Evolutionary conservation across 2,329 filamentous ascomycete genomes (phyloP).

Genomic region (Xylariaceae sp.): DNA sequence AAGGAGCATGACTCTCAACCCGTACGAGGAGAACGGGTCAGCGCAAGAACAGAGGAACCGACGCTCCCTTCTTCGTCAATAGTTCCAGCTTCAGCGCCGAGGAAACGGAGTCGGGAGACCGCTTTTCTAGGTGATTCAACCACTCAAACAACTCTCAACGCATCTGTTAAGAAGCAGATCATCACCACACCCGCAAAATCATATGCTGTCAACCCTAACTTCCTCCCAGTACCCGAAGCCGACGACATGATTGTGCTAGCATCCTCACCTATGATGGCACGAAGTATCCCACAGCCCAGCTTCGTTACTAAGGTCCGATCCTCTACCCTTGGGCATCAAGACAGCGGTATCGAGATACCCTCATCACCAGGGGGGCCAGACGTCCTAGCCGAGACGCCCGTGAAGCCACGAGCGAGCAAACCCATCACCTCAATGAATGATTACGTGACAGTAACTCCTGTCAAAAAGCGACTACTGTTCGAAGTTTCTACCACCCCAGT

Average conservation of each 20-base stretch:
- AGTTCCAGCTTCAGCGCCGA: conserved; percentile 39
- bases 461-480: conserved; percentile 20
- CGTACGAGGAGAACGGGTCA: conserved; percentile 25
- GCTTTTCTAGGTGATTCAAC: conserved; percentile 33
- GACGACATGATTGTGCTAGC: conserved; percentile 29
- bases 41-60: conserved; percentile 21
- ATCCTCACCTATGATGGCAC: conserved; percentile 29
- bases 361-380: conserved; percentile 26
- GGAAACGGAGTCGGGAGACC: conserved; percentile 31
- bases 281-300: conserved; percentile 22
- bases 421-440: conserved; percentile 19
- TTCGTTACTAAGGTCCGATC: conserved; percentile 17
- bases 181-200: conserved; percentile 26
- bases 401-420: conserved; percentile 28
- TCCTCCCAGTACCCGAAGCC: conserved; percentile 21
- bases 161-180: conserved; percentile 14
- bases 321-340: conserved; percentile 19
- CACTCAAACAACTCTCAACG: conserved; percentile 26
- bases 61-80: conserved; percentile 36
- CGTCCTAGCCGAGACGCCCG: conserved; percentile 35
- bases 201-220: conserved; percentile 15
- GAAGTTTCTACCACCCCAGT: conserved; percentile 1
- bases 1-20: conserved; percentile 23
- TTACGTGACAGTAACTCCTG: conserved; percentile 25
- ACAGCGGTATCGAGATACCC: conserved; percentile 30